A percentile compares a stretch with the other conserved stretches of the same genome.
Evolutionary conservation across 1,284 basidiomycete species (phyloP).

Genomic region (Moesziomyces globuligerus): DNA sequence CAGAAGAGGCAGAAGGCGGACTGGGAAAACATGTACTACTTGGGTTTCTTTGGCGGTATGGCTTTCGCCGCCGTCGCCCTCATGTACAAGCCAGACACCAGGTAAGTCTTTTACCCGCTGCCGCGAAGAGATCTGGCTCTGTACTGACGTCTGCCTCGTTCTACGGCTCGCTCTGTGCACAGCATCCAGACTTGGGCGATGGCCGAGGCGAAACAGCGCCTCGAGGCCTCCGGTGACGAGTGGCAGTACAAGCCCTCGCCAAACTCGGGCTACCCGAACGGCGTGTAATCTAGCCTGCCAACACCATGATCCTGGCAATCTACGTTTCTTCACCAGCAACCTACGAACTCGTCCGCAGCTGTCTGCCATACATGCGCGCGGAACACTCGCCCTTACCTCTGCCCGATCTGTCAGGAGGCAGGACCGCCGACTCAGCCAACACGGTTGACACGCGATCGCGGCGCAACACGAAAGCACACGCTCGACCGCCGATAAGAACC

Average conservation of each 20-base stretch:
- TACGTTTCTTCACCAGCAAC: background rate
- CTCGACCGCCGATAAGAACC: too few relatives aligned
- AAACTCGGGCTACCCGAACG: constrained; percentile 61
- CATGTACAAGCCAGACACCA: constrained; percentile 95
- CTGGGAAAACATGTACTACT: constrained; percentile 73
- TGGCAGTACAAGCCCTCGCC: constrained; percentile 66
- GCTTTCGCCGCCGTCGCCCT: constrained; percentile 79
- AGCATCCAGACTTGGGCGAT: constrained; percentile 64
- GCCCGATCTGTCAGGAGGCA: too few relatives aligned
- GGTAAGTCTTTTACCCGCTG: constrained; percentile 72
- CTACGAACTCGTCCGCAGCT: background rate
- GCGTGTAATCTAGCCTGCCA: constrained; percentile 10
- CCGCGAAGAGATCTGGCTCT: background rate
- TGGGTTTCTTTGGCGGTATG: constrained; percentile 84
- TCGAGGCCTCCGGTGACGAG: constrained; percentile 57
- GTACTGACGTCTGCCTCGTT: background rate
- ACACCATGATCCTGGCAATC: background rate
- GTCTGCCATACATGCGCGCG: too few relatives aligned
- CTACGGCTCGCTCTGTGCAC: constrained; percentile 2
- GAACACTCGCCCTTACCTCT: too few relatives aligned
- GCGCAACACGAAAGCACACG: too few relatives aligned
- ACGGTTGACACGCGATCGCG: too few relatives aligned
- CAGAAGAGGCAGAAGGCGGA: constrained; percentile 85
- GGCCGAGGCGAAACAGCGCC: constrained; percentile 64
- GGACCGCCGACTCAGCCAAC: too few relatives aligned